A percentile compares a stretch with the other conserved stretches of the same genome.
These are phyloP conservation scores for Plasmodium cynomolgi DNA, from an alignment of 169 alveolate genomes.

Conservation along the genomic window DNA sequence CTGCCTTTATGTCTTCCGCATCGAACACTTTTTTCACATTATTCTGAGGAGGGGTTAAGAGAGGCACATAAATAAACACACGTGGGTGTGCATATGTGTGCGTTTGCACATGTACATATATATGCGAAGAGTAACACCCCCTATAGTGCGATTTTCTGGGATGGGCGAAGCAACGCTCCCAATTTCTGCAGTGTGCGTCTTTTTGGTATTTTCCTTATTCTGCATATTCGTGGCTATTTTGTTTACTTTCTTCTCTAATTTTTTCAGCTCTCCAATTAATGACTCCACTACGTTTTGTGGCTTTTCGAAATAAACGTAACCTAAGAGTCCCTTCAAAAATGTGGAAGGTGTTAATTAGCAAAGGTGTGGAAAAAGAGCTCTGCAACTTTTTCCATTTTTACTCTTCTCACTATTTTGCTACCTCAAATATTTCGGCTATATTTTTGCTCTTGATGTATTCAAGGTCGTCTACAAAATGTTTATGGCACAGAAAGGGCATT, in stretches of 20 bases:
- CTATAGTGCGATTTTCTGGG: background rate
- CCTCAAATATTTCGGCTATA: conserved; percentile 60
- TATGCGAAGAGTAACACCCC: background rate
- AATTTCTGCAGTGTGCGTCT: background rate
- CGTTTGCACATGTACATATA: background rate
- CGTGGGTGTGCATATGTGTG: background rate
- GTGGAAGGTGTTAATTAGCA: background rate
- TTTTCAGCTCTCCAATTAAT: conserved; percentile 33
- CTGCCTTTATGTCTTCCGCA: conserved; percentile 30
- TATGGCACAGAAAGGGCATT: background rate
- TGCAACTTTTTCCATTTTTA: background rate
- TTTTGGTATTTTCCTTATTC: background rate
- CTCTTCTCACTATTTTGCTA: conserved; percentile 6
- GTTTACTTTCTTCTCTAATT: conserved; percentile 53
- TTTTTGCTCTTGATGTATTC: conserved; percentile 48
- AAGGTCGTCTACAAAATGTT: conserved; percentile 20
- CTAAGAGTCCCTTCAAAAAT: conserved; percentile 34
- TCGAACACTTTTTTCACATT: conserved; percentile 15
- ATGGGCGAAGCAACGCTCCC: background rate
- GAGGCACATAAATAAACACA: background rate
- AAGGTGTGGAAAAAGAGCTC: background rate
- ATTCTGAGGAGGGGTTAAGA: background rate
- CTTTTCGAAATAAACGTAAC: conserved; percentile 44
- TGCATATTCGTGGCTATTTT: background rate
- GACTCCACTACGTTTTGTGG: conserved; percentile 59